phyloP scores from a whole-genome alignment of 225 moss, liverwort and hornwort genomes.

The Thuidium tamariscinum region DNA sequence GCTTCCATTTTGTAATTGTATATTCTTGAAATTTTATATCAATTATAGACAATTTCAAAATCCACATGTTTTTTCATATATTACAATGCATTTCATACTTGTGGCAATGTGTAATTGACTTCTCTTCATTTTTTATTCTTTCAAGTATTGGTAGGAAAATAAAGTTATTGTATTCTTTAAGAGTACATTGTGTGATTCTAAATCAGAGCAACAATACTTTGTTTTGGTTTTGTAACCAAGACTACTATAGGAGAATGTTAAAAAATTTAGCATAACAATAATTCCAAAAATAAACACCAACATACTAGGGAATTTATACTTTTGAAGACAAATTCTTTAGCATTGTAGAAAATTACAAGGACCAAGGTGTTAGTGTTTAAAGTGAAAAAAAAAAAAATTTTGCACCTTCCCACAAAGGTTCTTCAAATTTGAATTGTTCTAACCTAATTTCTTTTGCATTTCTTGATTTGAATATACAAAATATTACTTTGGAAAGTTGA shows the following conservation, averaged over 20 bases:
- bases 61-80: background rate
- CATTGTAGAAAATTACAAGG: background rate
- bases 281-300: background rate
- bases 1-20: background rate
- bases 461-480: background rate
- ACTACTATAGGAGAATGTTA: background rate
- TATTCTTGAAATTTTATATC: background rate
- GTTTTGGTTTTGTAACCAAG: background rate
- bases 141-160: background rate
- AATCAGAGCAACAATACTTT: background rate
- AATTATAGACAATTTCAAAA: background rate
- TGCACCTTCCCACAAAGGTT: background rate
- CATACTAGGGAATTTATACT: background rate
- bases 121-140: background rate
- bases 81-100: background rate
- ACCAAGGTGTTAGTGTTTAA: background rate
- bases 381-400: fast-evolving
- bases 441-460: background rate
- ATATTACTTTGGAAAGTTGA: background rate
- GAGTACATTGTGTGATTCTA: background rate
- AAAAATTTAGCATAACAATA: background rate
- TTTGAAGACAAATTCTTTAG: background rate
- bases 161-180: background rate
- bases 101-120: background rate
- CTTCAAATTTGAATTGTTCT: background rate